A percentile compares a stretch with the other conserved stretches of the same genome.
These are phyloP conservation scores for Endocladia muricata DNA, from an alignment of 31 red algal genomes.

Conservation along the genomic window DNA sequence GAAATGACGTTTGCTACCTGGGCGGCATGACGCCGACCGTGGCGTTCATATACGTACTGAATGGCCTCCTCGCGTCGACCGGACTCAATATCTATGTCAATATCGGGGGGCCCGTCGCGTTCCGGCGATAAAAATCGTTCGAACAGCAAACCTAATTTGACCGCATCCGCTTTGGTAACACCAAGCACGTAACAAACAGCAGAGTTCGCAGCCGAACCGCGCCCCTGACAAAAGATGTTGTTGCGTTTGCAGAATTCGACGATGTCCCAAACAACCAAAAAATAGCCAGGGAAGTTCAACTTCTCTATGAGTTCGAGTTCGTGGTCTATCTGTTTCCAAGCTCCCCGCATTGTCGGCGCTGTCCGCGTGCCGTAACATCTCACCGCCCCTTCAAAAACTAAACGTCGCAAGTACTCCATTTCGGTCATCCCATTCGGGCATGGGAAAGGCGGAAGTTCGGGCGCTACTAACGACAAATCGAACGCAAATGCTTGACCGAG, in stretches of 20 bases:
- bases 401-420: not conserved
- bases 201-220: conserved; percentile 75
- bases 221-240: conserved; percentile 57
- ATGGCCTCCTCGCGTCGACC: conserved; percentile 65
- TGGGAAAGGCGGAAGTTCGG: too few relatives aligned
- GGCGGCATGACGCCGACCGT: conserved; percentile 10
- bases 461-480: too few relatives aligned
- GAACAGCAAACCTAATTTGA: conserved; percentile 72
- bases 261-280: conserved; percentile 69
- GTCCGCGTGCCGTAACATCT: not conserved
- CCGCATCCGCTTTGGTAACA: conserved; percentile 68
- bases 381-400: not conserved
- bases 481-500: too few relatives aligned
- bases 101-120: conserved; percentile 61
- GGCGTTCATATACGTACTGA: conserved; percentile 53
- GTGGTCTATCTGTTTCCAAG: conserved; percentile 6
- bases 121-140: conserved; percentile 81
- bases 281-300: conserved; percentile 60
- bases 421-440: not conserved
- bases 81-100: conserved; percentile 73
- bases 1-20: not conserved
- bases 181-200: conserved; percentile 57
- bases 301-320: conserved; percentile 42
- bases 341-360: not conserved
- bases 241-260: conserved; percentile 33